Evolutionary conservation across 2,329 filamentous ascomycete species (phyloP), one percentile per base, ranked within the genome.

Genomic region (Huntiella omanensis): DNA sequence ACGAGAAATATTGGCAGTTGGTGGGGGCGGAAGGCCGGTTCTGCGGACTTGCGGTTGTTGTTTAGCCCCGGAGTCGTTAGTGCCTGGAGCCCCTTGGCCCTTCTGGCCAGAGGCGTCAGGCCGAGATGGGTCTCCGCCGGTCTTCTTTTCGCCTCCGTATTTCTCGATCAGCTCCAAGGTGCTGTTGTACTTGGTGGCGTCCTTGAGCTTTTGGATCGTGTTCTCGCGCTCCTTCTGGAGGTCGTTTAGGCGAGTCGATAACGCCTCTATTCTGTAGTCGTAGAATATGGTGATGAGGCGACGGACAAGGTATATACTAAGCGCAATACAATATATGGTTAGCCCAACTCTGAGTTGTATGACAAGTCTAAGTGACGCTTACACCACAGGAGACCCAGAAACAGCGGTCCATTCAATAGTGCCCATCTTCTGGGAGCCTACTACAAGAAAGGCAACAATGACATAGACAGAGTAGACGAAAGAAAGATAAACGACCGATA

Each of bases 161-260:
- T 96, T 98, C 56, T 96, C 84, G 8, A 98, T 73, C 50, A 98
- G 64, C 58, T 95, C 77, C 56, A 92, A 76, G 1, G 91, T 98
- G 32, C 87, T 91, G 62, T 96, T 84, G 64, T 95, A 98, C 60
- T 83, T 94, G 33, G 91, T 98, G 19, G 87, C 87, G 49, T 81
- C 78, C 63, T 98, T 98, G 52, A 98, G 75, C 62, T 87, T 87
- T 59, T 93, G 81, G 53, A 98, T 96, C 2, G 87, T 94, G 55
- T 77, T 77, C 49, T 83, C 76, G 46, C 88, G 77, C 60, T 95
- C 83, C 46, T 76, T 74, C 55, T 87, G 77, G 33, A 87, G 71
- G 15, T 73, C 73, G 54, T 88, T 80, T 28, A 96, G 69, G 36
- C 80, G 72, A 35, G 68, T 61, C 53, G 80, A 74, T 8, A 83